Evolutionary conservation across 2,329 filamentous ascomycete species (phyloP), one percentile per base, ranked within the genome.

Genomic region (Alternaria gansuensis): DNA sequence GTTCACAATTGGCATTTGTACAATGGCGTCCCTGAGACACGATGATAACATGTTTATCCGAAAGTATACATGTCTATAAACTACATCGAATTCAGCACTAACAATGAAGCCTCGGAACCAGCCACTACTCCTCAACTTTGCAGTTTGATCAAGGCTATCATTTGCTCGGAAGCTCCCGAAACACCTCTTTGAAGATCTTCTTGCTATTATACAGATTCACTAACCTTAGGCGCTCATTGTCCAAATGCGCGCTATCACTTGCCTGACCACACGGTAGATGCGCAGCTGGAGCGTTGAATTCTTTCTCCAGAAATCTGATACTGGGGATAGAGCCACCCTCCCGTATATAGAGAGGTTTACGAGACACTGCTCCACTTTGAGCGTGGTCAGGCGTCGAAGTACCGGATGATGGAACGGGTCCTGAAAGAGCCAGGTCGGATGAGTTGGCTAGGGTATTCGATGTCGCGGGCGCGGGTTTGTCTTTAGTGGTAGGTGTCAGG

Each of bases 251-350:
- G 51, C 89, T 89, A 73, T 99, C 95, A 69, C 92, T 97, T 11
- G 94, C 93, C 78, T 97, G 93, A 0, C 96, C 96, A 72, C 93
- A 97, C 0, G 95, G 96, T 33, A 99, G 79, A 77, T 98, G 93
- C 0, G 94, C 94, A 0, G 95, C 94, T 0, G 93, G 93, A 0
- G 95, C 95, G 3, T 85, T 84, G 73, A 98, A 97, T 70, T 96
- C 92, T 80, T 97, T 97, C 77, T 98, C 94, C 36, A 98, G 75
- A 73, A 98, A 98, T 5, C 95, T 83, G 56, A 98, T 98, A 0
- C 92, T 92, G 0, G 95, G 95, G 67, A 99, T 99, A 0, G 91
- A 96, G 5, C 95, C 95, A 11, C 95, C 95, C 78, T 99, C 95
- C 9, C 95, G 87, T 67, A 99, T 99, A 75, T 96, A 98, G 3